Evolutionary conservation across 805 yeast species (phyloP).

Genomic region (Monosporozyma siamensis): DNA sequence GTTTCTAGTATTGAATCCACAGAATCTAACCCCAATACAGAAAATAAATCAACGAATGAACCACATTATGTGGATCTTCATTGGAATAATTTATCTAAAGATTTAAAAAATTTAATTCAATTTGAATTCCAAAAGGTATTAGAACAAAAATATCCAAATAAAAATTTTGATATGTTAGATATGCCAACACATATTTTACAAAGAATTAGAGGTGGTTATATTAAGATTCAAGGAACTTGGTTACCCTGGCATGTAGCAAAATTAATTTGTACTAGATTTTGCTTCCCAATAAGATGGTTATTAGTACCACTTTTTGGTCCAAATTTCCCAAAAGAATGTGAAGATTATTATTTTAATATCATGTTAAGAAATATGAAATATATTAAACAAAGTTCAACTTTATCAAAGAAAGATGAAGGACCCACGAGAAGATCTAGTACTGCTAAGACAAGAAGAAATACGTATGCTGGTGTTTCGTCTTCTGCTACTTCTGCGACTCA

Average conservation of each 20-base stretch:
- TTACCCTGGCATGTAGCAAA: constrained; percentile 62
- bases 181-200: constrained; percentile 29
- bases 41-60: neutral
- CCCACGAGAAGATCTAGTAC: neutral
- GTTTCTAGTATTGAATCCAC: no score
- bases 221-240: constrained; percentile 95
- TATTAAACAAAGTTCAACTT: neutral
- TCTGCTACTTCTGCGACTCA: neutral
- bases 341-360: constrained; percentile 3
- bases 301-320: constrained; percentile 74
- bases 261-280: constrained; percentile 60
- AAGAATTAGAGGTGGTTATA: constrained; percentile 81
- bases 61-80: constrained; percentile 25
- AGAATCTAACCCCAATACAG: constrained; percentile 1
- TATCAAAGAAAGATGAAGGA: neutral
- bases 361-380: neutral
- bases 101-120: constrained; percentile 13
- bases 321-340: constrained; percentile 39
- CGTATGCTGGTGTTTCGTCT: neutral
- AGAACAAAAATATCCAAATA: constrained; percentile 6
- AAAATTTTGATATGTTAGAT: constrained; percentile 8
- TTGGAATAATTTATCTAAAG: constrained; percentile 23
- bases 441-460: neutral
- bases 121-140: constrained; percentile 11
- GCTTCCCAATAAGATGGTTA: constrained; percentile 67